phyloP scores from a whole-genome alignment of 148 eudicot species.

The Mesembryanthemum crystallinum region DNA sequence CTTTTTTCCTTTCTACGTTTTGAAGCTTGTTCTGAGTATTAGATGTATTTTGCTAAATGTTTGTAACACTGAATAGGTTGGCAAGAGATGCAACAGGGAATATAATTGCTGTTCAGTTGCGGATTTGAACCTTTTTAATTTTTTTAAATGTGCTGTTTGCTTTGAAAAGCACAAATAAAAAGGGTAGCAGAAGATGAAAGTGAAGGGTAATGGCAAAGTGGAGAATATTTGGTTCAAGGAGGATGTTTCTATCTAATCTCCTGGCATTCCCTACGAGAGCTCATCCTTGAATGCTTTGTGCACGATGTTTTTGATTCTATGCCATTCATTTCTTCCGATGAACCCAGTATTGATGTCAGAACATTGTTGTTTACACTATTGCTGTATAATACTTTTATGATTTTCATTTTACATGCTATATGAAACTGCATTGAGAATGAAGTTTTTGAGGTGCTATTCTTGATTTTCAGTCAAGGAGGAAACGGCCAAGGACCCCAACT shows the following conservation, averaged over 20 bases:
- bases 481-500: conserved; percentile 96
- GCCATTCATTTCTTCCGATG: neutral
- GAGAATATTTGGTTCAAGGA: neutral
- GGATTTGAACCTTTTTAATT: neutral
- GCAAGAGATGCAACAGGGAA: neutral
- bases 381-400: neutral
- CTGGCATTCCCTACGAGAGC: neutral
- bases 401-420: conserved; percentile 3
- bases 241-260: neutral
- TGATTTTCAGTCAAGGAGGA: conserved; percentile 85
- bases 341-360: neutral
- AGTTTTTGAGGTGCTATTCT: conserved; percentile 9
- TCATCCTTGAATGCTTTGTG: neutral
- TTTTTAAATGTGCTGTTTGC: neutral
- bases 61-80: neutral
- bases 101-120: neutral
- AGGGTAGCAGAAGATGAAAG: neutral
- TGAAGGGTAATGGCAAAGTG: neutral
- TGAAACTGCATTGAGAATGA: neutral
- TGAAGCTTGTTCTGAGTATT: neutral
- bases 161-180: no score
- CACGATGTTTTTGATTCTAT: neutral
- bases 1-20: neutral
- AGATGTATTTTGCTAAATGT: neutral
- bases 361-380: neutral